Base-by-base conservation (phyloP, 2,329 filamentous ascomycete species). In the Alternaria longipes region DNA sequence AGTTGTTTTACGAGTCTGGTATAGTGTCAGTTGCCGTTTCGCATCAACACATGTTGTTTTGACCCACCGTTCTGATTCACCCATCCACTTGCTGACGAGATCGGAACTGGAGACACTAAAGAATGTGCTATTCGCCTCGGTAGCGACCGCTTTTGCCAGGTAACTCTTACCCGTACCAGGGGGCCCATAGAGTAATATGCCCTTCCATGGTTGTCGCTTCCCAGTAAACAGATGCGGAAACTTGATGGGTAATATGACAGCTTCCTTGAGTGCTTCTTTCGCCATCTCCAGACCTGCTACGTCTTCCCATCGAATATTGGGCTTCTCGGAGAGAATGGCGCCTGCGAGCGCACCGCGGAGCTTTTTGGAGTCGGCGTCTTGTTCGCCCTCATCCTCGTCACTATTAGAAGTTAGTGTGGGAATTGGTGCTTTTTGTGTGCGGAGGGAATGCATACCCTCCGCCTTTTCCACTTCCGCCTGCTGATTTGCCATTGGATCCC, bases 41-140 rank as follows among this genome's bases (percentile, higher is more conserved):
- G 11, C 11, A 36, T 30, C 16, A n/a, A 18, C 1, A 9, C 1
- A 3, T 11, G 28, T 22, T 11, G 8, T 24, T 46, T 24, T 22
- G 8, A 18, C 84, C 50, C 83, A 96, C 92, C 93, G 89, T 88
- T 99, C 95, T 84, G 92, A 96, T 81, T 99, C 95, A 83, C 95
- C 95, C 95, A 99, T 99, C 95, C 95, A 99, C 79, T 99, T 99
- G 79, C 93, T 97, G 63, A 99, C 95, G 80, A 99, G 80, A 78
- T 99, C 95, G 76, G 93, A 97, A 85, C 92, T 97, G 81, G 92
- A 97, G 68, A 99, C 94, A 75, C 93, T 97, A 86, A 99, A 99
- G 79, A 99, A 99, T 4, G 95, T 98, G 81, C 94, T 97, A 81
- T 99, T 98, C 60, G 95, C 95, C 81, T 99, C 95, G 18, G 95